These are phyloP conservation scores for Herpetomonas tarakana DNA, from an alignment of 208 protist genomes.

Conservation along the genomic window DNA sequence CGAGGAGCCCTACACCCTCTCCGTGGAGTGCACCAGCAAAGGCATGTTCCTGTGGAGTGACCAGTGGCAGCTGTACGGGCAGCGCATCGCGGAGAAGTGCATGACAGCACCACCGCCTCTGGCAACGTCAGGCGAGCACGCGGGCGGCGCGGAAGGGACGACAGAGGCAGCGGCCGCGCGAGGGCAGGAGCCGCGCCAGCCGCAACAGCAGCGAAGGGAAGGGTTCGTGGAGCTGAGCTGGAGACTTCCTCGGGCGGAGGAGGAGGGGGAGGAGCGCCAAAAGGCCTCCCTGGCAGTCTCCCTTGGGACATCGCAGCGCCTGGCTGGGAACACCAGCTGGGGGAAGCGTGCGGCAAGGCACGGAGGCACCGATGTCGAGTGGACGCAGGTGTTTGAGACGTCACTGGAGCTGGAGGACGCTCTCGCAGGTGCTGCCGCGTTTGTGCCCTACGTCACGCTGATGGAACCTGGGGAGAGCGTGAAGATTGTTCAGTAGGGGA, in stretches of 20 bases:
- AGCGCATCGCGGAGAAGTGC: constrained; percentile 25
- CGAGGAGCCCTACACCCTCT: constrained; percentile 68
- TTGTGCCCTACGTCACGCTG: constrained; percentile 60
- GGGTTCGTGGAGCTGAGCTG: constrained; percentile 23
- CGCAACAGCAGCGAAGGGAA: too few species aligned
- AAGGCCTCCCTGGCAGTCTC: background rate
- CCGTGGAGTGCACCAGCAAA: constrained; percentile 47
- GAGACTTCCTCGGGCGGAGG: background rate
- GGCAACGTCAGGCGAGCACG: constrained; percentile 3
- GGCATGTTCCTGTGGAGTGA: constrained; percentile 79
- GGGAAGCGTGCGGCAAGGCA: too few species aligned
- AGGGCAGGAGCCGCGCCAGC: too few species aligned
- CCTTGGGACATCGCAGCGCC: constrained; percentile 5
- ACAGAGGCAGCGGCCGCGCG: too few species aligned
- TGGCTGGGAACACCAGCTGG: constrained; percentile 7
- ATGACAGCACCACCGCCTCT: constrained; percentile 18
- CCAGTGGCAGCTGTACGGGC: constrained; percentile 50
- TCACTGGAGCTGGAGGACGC: constrained; percentile 15
- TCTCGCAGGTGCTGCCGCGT: constrained; percentile 17
- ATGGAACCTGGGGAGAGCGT: constrained; percentile 52
- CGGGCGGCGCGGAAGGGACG: background rate
- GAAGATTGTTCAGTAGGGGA: constrained; percentile 15
- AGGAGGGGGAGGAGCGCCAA: background rate
- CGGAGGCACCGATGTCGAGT: constrained; percentile 4
- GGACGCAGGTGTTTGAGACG: constrained; percentile 25